phyloP scores from a whole-genome alignment of 78 protist species.

The Blattamonas nauphoetae region DNA sequence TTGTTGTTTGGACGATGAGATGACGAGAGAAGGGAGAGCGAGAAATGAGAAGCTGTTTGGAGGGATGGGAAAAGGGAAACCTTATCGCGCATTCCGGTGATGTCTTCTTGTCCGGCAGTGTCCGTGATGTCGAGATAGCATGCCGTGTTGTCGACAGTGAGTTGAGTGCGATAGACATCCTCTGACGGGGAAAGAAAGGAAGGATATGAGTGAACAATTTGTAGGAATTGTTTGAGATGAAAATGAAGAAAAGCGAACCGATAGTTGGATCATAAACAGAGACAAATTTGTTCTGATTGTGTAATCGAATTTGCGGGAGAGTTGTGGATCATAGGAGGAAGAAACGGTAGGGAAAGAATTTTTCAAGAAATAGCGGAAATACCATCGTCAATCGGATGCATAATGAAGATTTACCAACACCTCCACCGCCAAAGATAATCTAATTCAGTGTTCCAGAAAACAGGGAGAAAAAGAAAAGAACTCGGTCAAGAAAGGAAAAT shows the following conservation, averaged over 20 bases:
- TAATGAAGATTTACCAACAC: conserved; percentile 65
- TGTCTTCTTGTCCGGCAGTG: conserved; percentile 94
- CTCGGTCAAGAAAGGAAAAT: neutral
- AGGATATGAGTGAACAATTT: neutral
- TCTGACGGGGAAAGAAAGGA: too few species aligned
- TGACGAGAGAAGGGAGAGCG: neutral
- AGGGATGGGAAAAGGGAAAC: too few species aligned
- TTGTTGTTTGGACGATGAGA: neutral
- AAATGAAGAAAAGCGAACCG: neutral
- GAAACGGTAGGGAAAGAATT: neutral
- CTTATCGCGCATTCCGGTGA: conserved; percentile 61
- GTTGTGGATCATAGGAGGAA: neutral
- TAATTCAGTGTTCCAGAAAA: neutral
- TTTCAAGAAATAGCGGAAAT: too few species aligned
- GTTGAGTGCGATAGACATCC: conserved; percentile 83
- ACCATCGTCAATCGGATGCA: conserved; percentile 50
- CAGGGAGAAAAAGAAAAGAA: neutral
- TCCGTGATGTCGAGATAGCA: conserved; percentile 78
- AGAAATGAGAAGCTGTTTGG: neutral
- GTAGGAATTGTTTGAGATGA: neutral
- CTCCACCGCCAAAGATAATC: conserved; percentile 77
- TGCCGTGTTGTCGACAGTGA: conserved; percentile 62
- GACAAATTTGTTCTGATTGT: neutral
- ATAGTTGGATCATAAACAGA: neutral
- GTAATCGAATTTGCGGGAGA: neutral